These are phyloP conservation scores for Panicum miliaceum DNA, from an alignment of 176 grass and related monocot genomes.

Conservation along the genomic window DNA sequence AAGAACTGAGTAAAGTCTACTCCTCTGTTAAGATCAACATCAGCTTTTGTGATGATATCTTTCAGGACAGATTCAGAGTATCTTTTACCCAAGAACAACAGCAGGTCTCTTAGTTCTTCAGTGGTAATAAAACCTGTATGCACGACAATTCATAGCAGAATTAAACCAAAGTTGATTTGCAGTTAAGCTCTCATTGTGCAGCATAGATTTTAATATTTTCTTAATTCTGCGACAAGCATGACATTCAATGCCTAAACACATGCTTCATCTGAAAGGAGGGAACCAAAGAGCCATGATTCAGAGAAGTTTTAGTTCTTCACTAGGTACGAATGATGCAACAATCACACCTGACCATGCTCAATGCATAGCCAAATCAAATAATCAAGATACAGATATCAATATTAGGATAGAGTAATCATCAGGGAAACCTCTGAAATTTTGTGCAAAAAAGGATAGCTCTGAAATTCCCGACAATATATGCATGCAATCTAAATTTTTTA, in stretches of 20 bases:
- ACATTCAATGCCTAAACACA: too few species aligned
- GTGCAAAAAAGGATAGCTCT: neutral
- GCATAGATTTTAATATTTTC: neutral
- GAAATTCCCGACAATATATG: neutral
- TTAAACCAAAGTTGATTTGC: too few species aligned
- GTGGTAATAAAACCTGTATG: constrained; percentile 46
- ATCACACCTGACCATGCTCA: neutral
- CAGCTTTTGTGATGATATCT: constrained; percentile 45
- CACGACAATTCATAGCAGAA: neutral
- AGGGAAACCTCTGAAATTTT: constrained; percentile 4
- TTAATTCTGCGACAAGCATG: too few species aligned
- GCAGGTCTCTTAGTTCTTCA: constrained; percentile 46
- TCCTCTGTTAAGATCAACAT: constrained; percentile 45
- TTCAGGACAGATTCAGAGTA: constrained; percentile 39
- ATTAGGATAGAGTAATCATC: neutral
- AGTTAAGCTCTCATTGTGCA: neutral
- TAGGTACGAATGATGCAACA: neutral
- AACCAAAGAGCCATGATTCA: too few species aligned
- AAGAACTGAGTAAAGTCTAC: constrained; percentile 55
- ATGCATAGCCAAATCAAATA: neutral
- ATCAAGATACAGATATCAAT: neutral
- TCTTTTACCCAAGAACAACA: constrained; percentile 48
- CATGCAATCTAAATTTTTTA: neutral
- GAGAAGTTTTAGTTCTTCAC: too few species aligned
- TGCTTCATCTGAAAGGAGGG: too few species aligned